Base-by-base conservation (phyloP, 2,329 filamentous ascomycete species). In the Pseudocercospora vitis region DNA sequence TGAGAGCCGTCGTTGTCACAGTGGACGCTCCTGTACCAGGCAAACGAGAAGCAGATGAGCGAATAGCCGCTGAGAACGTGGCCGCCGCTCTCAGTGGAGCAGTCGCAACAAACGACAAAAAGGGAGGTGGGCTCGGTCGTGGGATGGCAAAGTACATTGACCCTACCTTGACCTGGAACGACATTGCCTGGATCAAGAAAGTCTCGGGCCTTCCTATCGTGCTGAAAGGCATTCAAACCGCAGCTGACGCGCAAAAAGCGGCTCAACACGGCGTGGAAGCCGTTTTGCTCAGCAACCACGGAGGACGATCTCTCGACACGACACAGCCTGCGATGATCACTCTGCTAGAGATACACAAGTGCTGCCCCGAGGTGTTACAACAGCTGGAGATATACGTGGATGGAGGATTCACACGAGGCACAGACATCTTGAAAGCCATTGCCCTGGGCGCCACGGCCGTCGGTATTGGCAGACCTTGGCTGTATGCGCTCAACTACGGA, bases 151-250 rank as follows among this genome's bases (percentile, higher is more conserved):
- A 69, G 26, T 81, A 80, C 70, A 77, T 86, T 14, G 64, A 65
- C 21, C 18, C 46, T 8, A 37, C 55, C 7, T 60, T 63, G 18
- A 73, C 73, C 1, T 88, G 85, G 86, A 78, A 82, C 1, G 76
- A 88, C 31, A 67, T 88, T 29, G 72, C 73, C n/a, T 73, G 81
- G 44, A 64, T 88, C 57, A 75, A 79, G 58, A 72, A 79, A 61
- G 67, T 84, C 53, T 88, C 84, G 82, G 75, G 81, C 55, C 82
- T 84, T 0, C 81, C 83, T 0, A 80, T 89, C 49, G 78, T 81
- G 55, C 74, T 82, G 23, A 86, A 86, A 67, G 83, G 82, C 0
- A 81, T 78, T 50, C 77, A 80, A 61, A 75, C 73, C 39, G 71
- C 77, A 2, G 75, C 71, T 1, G 79, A 81, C 63, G 78, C 78